Evolutionary conservation across 352 stramenopile genomes (phyloP).

Genomic region (Phytophthora agathidicida): DNA sequence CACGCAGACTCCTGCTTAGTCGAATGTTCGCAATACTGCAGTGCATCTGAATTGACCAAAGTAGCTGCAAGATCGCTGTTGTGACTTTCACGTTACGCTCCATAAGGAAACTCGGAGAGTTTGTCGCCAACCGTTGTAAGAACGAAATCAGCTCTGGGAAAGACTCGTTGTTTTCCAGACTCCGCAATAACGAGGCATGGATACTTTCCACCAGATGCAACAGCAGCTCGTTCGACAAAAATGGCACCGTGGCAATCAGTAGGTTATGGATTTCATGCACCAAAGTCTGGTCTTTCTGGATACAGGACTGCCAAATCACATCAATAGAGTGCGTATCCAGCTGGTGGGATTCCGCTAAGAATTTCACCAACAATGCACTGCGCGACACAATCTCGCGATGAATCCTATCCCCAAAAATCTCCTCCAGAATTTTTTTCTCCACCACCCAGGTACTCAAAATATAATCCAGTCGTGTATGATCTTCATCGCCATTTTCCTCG

Average conservation of each 20-base stretch:
- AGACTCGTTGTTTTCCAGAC: constrained; percentile 53
- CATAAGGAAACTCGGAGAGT: constrained; percentile 73
- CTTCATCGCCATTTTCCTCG: constrained; percentile 57
- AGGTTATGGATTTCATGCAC: constrained; percentile 86
- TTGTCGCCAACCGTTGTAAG: constrained; percentile 75
- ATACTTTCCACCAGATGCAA: constrained; percentile 78
- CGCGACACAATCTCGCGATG: constrained; percentile 88
- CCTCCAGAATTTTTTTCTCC: constrained; percentile 78
- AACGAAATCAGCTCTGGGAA: constrained; percentile 81
- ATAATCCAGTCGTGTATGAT: constrained; percentile 67
- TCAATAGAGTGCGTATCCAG: constrained; percentile 67
- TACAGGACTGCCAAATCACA: constrained; percentile 81
- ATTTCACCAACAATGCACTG: constrained; percentile 83
- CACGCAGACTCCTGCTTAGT: constrained; percentile 66
- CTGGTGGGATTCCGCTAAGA: constrained; percentile 82
- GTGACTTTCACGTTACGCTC: constrained; percentile 68
- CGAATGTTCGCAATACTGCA: constrained; percentile 62
- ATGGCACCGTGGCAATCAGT: constrained; percentile 76
- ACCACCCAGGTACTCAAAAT: constrained; percentile 77
- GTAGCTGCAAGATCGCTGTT: constrained; percentile 66
- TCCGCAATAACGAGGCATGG: constrained; percentile 57
- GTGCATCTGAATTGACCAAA: constrained; percentile 89
- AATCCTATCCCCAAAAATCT: constrained; percentile 90
- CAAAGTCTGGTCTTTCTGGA: constrained; percentile 86
- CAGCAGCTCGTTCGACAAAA: constrained; percentile 74